Conservation (phyloP, 2,329 filamentous ascomycete genomes). For the Colletotrichum sp. region DNA sequence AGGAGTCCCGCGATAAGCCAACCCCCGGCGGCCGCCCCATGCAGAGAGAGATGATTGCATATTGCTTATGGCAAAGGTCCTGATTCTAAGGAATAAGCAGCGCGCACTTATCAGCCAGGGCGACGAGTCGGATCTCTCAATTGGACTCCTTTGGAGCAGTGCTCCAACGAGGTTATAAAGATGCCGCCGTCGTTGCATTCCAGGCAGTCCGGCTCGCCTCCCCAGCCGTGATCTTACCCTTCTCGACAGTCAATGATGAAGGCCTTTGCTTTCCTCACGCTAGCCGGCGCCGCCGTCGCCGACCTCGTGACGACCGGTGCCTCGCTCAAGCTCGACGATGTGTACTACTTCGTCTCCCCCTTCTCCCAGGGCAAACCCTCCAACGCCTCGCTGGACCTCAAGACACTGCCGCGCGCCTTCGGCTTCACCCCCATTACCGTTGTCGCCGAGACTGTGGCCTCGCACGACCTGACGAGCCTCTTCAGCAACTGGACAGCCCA, state of each 20-base stretch:
- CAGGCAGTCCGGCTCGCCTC: neutral
- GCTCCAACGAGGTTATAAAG: neutral
- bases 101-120: neutral
- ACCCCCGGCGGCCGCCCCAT: neutral
- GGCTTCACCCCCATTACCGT: constrained; percentile 40
- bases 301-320: constrained; percentile 33
- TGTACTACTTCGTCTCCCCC: constrained; percentile 39
- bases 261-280: constrained; percentile 9
- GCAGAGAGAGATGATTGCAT: neutral
- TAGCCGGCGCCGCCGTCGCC: constrained; percentile 20
- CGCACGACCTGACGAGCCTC: constrained; percentile 25
- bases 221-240: neutral
- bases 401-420: constrained; percentile 26
- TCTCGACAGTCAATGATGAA: neutral
- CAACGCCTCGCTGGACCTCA: constrained; percentile 14
- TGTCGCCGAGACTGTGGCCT: constrained; percentile 26
- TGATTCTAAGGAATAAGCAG: neutral
- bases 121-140: neutral
- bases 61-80: constrained; percentile 3
- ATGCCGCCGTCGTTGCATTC: neutral
- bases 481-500: constrained; percentile 33
- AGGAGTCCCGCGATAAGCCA: constrained; percentile 5
- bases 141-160: neutral
- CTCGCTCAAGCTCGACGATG: constrained; percentile 32
- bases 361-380: constrained; percentile 31